These are phyloP conservation scores for Aureobasidium mangrovei DNA, from an alignment of 2,329 filamentous ascomycete genomes.

Conservation along the genomic window DNA sequence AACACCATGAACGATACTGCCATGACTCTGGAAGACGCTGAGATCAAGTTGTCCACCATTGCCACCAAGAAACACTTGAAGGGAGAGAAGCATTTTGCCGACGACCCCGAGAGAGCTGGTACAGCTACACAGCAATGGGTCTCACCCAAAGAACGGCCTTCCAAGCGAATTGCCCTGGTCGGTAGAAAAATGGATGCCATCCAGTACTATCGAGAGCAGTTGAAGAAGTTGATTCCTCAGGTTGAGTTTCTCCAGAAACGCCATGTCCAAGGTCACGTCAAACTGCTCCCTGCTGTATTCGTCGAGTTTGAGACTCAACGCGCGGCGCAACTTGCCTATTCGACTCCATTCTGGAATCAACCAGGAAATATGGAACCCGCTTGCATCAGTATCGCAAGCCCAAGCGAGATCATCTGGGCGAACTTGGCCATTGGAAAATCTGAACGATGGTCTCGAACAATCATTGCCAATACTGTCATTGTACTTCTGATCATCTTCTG, in stretches of 20 bases:
- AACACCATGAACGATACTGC: conserved; percentile 36
- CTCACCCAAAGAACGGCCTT: conserved; percentile 62
- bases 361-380: conserved; percentile 29
- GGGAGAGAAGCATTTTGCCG: conserved; percentile 19
- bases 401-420: conserved; percentile 35
- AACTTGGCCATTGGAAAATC: conserved; percentile 32
- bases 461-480: conserved; percentile 32
- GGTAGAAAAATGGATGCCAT: conserved; percentile 86
- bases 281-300: conserved; percentile 67
- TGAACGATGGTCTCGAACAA: conserved; percentile 25
- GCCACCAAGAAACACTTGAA: conserved; percentile 24
- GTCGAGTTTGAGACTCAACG: conserved; percentile 77
- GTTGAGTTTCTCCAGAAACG: conserved; percentile 53
- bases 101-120: conserved; percentile 26
- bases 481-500: conserved; percentile 38
- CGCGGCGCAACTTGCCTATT: conserved; percentile 69
- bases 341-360: conserved; percentile 38
- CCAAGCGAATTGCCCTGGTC: conserved; percentile 49
- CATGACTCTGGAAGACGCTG: conserved; percentile 35
- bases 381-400: conserved; percentile 33
- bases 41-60: conserved; percentile 33
- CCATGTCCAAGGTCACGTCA: conserved; percentile 54
- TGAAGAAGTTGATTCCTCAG: conserved; percentile 63
- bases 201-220: conserved; percentile 69
- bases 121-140: conserved; percentile 48